Base-by-base conservation (phyloP, 176 grass and related monocot species). In the Oryza meyeriana region DNA sequence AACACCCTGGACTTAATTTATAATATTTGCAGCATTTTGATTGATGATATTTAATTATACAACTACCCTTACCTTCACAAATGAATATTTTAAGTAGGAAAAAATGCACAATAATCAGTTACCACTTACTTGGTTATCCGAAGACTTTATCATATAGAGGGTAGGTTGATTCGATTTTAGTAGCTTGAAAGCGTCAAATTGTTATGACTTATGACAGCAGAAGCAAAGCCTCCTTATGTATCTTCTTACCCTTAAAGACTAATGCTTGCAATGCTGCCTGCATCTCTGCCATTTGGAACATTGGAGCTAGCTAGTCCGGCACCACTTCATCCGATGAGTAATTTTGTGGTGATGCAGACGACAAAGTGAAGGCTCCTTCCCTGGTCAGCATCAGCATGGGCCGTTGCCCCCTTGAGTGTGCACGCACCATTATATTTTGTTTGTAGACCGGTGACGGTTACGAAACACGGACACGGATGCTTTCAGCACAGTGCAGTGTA, bases 201-300 rank as follows among this genome's bases (percentile, higher is more conserved):
- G 26, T 40, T 66, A 62, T 48, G 24, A 69, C 63, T 40, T 62
- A 64, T 33, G 33, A 76, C 69, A 70, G 63, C 39, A 85, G 77
- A 85, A 81, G 82, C 77, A 89, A 89, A 81, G 72, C 64, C 57
- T 81, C 44, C 27, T 55, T n/a, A 55, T n/a, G n/a, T n/a, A n/a
- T 55, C 71, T 64, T 57, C 87, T 85, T 89, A 44, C 40, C 77
- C 71, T 85, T 26, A 44, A 85, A 89, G 65, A 66, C 64, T 81
- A 67, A 42, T 18, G 58, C 86, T 47, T 47, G 31, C 25, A 69
- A 29, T 42, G 72, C 72, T 65, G 48, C 65, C 66, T 52, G 17
- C 41, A 35, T 77, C 45, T 77, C 47, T 81, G 87, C 78, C 83
- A 81, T 85, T 81, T 89, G 83, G 83, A 89, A 45, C 75, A 67